Evolutionary conservation across 202 grass and related monocot species (phyloP).

Genomic region (Eragrostis tef): DNA sequence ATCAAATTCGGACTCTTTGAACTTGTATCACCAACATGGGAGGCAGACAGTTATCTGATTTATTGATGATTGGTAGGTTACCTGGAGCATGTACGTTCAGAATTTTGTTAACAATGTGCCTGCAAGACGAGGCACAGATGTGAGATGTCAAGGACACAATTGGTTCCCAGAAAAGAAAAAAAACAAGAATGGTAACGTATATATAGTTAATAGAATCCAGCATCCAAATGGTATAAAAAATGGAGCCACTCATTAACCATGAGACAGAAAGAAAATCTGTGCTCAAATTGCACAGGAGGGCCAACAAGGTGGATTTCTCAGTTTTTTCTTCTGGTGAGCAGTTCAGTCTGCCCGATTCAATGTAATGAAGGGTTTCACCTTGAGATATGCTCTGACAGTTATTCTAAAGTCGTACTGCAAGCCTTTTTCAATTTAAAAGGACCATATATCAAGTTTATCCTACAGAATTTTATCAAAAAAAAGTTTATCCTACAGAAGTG

Average conservation of each 20-base stretch:
- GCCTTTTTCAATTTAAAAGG: slow-evolving; percentile 15
- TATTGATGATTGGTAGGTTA: slow-evolving; percentile 32
- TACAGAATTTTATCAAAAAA: too few relatives aligned
- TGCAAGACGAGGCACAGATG: slow-evolving; percentile 49
- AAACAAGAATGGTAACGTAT: neutral
- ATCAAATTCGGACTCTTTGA: slow-evolving; percentile 16
- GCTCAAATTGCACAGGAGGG: neutral
- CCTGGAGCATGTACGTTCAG: slow-evolving; percentile 79
- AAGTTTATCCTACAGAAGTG: slow-evolving; percentile 3
- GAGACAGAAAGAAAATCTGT: neutral
- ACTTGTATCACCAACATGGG: neutral
- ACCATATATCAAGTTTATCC: slow-evolving; percentile 2
- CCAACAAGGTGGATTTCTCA: neutral
- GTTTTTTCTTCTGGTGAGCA: neutral
- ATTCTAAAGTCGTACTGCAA: neutral
- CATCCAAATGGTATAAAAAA: slow-evolving; percentile 8
- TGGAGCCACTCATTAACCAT: slow-evolving; percentile 9
- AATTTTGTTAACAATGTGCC: slow-evolving; percentile 91
- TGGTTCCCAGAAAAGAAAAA: neutral
- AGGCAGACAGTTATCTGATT: slow-evolving; percentile 9
- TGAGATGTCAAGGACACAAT: slow-evolving; percentile 21
- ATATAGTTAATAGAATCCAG: neutral
- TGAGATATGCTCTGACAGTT: neutral
- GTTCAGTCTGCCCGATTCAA: neutral
- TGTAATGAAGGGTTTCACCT: neutral